A percentile compares a stretch with the other conserved stretches of the same genome.
phyloP scores from a whole-genome alignment of 208 protist species.

The Acanthamoeba sp. region DNA sequence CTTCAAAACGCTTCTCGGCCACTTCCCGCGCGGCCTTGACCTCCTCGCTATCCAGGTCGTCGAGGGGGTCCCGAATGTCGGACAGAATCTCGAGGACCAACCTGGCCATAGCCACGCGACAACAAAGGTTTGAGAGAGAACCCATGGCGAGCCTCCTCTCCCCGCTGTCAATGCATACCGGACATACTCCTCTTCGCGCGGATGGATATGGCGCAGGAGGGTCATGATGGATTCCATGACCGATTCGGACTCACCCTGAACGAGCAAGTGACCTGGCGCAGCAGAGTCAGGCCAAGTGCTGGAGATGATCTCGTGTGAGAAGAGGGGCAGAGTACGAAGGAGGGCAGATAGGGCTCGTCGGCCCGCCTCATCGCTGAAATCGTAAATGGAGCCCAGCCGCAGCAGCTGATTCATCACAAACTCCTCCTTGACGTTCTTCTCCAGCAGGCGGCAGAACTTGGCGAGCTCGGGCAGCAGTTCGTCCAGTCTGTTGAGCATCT shows the following conservation, averaged over 20 bases:
- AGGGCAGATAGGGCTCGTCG: not conserved
- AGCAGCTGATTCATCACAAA: conserved; percentile 33
- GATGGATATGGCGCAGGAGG: not conserved
- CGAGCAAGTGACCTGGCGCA: not conserved
- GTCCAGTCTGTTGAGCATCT: not conserved
- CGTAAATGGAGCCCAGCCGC: not conserved
- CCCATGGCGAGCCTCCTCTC: too few relatives aligned
- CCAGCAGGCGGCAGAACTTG: conserved; percentile 23
- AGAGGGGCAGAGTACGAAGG: not conserved
- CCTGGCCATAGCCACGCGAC: not conserved
- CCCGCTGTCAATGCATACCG: too few relatives aligned
- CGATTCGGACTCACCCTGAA: not conserved
- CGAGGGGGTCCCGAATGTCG: conserved; percentile 23
- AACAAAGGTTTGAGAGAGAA: too few relatives aligned
- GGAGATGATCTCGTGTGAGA: not conserved
- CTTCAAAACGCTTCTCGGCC: not conserved
- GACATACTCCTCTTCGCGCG: conserved; percentile 12
- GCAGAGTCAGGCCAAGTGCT: not conserved
- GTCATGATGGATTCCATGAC: conserved; percentile 1
- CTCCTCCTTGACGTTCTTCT: not conserved
- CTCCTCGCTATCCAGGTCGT: conserved; percentile 48
- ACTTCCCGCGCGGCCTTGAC: not conserved
- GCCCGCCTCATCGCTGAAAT: conserved; percentile 26
- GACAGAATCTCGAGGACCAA: conserved; percentile 38
- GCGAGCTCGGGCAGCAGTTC: conserved; percentile 28